Conservation (phyloP, 78 protist genomes). For the Planoprotostelium fungivorum region DNA sequence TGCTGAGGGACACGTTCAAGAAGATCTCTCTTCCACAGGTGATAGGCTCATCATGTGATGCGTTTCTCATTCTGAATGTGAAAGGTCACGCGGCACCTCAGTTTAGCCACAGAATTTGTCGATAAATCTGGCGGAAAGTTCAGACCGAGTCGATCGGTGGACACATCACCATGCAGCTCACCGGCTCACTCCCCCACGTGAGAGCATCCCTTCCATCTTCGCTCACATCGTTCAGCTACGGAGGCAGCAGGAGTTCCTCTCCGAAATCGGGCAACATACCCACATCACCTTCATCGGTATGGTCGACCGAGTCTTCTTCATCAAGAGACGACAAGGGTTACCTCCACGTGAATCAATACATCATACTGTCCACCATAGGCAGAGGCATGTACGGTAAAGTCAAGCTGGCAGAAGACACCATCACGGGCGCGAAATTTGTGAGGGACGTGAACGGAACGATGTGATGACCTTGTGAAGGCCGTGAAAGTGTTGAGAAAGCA, state of each 20-base stretch:
- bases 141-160: neutral
- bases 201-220: neutral
- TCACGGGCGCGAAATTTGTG: neutral
- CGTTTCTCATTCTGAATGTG: no score
- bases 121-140: neutral
- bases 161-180: neutral
- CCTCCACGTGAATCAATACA: neutral
- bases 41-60: no score
- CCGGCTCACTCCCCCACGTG: neutral
- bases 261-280: neutral
- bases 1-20: neutral
- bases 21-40: neutral
- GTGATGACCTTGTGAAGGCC: neutral
- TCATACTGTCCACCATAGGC: neutral
- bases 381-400: neutral
- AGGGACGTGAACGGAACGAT: neutral
- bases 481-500: neutral
- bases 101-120: neutral
- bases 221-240: neutral
- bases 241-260: neutral
- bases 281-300: neutral
- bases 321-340: neutral
- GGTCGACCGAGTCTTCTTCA: neutral
- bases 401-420: neutral
- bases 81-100: no score